Conservation (phyloP, 805 yeast genomes). For the Zygosaccharomyces rouxii region DNA sequence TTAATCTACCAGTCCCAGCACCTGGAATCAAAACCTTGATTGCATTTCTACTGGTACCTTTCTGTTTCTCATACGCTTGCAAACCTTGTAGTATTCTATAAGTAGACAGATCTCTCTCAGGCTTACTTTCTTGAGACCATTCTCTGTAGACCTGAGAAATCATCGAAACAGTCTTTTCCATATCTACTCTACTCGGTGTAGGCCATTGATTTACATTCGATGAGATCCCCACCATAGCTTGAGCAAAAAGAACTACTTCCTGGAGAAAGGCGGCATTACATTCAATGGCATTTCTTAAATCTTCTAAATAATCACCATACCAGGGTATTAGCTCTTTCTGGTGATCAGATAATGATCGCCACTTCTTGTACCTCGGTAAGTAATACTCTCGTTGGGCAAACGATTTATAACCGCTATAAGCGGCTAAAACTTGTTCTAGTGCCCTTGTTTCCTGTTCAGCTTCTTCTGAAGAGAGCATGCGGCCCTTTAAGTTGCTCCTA, state of each 20-base stretch:
- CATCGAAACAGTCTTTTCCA: slow-evolving; percentile 51
- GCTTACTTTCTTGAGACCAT: slow-evolving; percentile 48
- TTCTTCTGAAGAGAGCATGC: background rate
- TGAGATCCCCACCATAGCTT: slow-evolving; percentile 1
- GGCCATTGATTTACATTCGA: slow-evolving; percentile 34
- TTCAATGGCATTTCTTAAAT: slow-evolving; percentile 33
- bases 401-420: slow-evolving; percentile 5
- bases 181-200: slow-evolving; percentile 39
- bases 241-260: slow-evolving; percentile 2
- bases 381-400: slow-evolving; percentile 12
- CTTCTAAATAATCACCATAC: slow-evolving; percentile 40
- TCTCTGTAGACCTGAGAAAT: slow-evolving; percentile 51
- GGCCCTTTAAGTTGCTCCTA: background rate
- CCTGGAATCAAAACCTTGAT: slow-evolving; percentile 51
- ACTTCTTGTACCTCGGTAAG: slow-evolving; percentile 32
- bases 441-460: slow-evolving; percentile 4
- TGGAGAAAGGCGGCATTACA: slow-evolving; percentile 10
- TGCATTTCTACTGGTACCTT: slow-evolving; percentile 38
- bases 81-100: slow-evolving; percentile 36
- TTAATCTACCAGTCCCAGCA: slow-evolving; percentile 53
- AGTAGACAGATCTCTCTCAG: slow-evolving; percentile 36
- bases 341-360: slow-evolving; percentile 33
- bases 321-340: slow-evolving; percentile 45
- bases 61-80: slow-evolving; percentile 28
- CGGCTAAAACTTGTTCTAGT: slow-evolving; percentile 7